Conservation (phyloP, 2,329 filamentous ascomycete species). For the Pseudomassariella vexata region DNA sequence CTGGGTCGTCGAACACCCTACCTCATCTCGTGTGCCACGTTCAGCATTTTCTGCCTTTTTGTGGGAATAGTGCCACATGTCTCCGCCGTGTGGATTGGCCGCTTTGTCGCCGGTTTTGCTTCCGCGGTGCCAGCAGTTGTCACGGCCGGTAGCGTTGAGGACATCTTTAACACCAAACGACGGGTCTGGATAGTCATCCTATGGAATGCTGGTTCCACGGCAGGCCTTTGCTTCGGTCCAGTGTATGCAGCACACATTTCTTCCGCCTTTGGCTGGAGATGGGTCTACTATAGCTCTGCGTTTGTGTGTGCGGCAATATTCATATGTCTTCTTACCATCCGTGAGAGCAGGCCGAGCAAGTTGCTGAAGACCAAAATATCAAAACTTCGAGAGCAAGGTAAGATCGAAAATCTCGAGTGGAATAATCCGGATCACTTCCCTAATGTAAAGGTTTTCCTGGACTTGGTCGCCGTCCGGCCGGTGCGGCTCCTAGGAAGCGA, state of each 20-base stretch:
- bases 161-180: conserved; percentile 38
- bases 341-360: conserved; percentile 37
- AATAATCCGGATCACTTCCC: conserved; percentile 34
- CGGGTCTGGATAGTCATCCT: conserved; percentile 39
- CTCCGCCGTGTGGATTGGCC: conserved; percentile 16
- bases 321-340: conserved; percentile 28
- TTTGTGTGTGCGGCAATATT: conserved; percentile 28
- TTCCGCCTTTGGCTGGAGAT: conserved; percentile 32
- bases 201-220: conserved; percentile 36
- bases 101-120: conserved; percentile 35
- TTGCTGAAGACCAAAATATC: conserved; percentile 24
- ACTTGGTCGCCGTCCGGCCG: conserved; percentile 33
- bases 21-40: background rate
- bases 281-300: conserved; percentile 37
- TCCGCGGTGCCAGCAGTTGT: conserved; percentile 42
- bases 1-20: background rate
- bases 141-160: conserved; percentile 40
- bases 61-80: background rate
- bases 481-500: conserved; percentile 37
- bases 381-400: conserved; percentile 7
- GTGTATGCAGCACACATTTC: conserved; percentile 36
- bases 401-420: conserved; percentile 12
- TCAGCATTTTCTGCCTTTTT: conserved; percentile 3
- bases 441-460: conserved; percentile 27
- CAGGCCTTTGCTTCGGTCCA: conserved; percentile 37